Percentiles rank a stretch among this genome's conserved stretches.
These are phyloP conservation scores for Xanthoparmelia taractica DNA, from an alignment of 495 filamentous ascomycete species.

Conservation along the genomic window DNA sequence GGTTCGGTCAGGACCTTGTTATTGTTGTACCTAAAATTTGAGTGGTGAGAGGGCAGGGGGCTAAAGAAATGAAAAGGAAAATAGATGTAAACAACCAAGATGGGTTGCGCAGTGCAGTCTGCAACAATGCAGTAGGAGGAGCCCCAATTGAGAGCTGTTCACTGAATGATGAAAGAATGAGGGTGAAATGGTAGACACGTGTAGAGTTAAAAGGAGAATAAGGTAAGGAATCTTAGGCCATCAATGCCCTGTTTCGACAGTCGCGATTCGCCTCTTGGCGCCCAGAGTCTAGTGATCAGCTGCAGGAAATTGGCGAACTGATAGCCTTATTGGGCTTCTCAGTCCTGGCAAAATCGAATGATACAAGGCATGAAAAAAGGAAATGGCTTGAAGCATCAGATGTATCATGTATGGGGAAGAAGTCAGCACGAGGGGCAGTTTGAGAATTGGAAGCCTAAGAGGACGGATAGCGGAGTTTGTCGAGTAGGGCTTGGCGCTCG, in stretches of 20 bases:
- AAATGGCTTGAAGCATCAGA: not conserved
- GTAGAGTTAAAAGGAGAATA: not conserved
- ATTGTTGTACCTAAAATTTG: not conserved
- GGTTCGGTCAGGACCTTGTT: not conserved
- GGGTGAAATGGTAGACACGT: not conserved
- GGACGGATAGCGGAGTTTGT: too few relatives aligned
- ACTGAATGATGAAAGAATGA: not conserved
- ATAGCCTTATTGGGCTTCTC: not conserved
- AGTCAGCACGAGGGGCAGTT: too few relatives aligned
- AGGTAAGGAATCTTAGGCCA: not conserved
- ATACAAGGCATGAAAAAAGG: not conserved
- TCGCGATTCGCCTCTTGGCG: slow-evolving; percentile 2
- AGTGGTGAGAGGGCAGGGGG: not conserved
- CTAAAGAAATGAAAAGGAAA: not conserved
- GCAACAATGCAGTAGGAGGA: not conserved
- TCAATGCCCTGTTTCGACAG: not conserved
- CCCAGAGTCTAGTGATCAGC: not conserved
- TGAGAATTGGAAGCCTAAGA: too few relatives aligned
- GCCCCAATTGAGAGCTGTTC: too few relatives aligned
- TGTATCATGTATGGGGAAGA: too few relatives aligned
- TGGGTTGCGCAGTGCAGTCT: not conserved
- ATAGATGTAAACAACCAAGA: not conserved
- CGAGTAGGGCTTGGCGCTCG: not conserved
- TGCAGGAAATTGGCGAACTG: not conserved
- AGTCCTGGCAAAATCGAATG: not conserved